Percentiles rank a stretch among this genome's conserved stretches.
Evolutionary conservation across 2,329 filamentous ascomycete species (phyloP).

Genomic region (Aspergillus sp.): DNA sequence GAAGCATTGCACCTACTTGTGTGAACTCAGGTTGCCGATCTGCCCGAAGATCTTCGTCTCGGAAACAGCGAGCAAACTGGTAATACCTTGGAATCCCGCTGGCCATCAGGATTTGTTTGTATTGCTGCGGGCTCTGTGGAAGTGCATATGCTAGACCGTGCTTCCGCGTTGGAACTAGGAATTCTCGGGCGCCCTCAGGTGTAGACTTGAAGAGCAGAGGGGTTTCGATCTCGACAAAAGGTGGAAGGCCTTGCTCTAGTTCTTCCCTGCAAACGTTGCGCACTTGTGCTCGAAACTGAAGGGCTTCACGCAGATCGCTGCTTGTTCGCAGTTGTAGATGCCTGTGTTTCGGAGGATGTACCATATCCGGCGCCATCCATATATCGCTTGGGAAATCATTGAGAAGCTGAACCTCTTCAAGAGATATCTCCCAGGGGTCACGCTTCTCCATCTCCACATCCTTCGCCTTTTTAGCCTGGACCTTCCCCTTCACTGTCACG

Average conservation of each 20-base stretch:
- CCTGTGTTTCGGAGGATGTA: conserved; percentile 71
- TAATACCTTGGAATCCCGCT: conserved; percentile 80
- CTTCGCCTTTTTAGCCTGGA: conserved; percentile 43
- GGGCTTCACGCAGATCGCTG: conserved; percentile 61
- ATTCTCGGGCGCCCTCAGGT: conserved; percentile 91
- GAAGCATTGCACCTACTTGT: conserved; percentile 55
- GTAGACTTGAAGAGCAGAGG: conserved; percentile 97
- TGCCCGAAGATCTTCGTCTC: conserved; percentile 88
- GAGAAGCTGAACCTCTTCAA: conserved; percentile 64
- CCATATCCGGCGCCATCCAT: conserved; percentile 70
- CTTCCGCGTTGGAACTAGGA: conserved; percentile 82
- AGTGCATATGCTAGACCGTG: conserved; percentile 81
- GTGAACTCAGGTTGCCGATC: conserved; percentile 97
- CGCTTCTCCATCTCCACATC: conserved; percentile 27
- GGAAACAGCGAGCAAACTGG: conserved; percentile 92
- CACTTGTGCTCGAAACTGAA: conserved; percentile 68
- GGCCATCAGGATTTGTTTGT: conserved; percentile 97
- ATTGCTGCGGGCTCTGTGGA: conserved; percentile 95
- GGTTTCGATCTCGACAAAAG: conserved; percentile 81
- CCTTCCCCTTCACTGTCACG: conserved; percentile 52
- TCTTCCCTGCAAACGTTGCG: conserved; percentile 54
- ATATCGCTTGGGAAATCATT: conserved; percentile 75
- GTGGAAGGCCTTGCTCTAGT: conserved; percentile 52
- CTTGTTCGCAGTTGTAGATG: conserved; percentile 85
- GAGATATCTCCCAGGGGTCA: conserved; percentile 57